Conservation (phyloP, 2,329 filamentous ascomycete species). For the Coccinonectria pachysandricola region DNA sequence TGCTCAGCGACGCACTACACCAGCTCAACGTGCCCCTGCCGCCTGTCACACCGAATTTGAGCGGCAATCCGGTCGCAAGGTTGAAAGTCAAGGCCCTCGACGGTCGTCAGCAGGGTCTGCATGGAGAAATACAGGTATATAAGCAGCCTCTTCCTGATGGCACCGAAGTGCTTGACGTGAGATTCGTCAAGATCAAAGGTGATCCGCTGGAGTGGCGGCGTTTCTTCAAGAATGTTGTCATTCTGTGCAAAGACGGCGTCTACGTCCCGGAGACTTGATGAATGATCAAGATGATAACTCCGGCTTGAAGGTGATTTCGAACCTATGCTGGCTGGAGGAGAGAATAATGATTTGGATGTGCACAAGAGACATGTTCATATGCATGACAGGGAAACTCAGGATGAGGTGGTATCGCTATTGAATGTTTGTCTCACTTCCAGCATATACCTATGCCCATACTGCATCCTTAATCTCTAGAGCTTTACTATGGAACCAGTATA, state of each 20-base stretch:
- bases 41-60: conserved; percentile 32
- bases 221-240: conserved; percentile 92
- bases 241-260: conserved; percentile 78
- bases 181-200: conserved; percentile 89
- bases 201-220: conserved; percentile 94
- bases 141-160: conserved; percentile 46
- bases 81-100: conserved; percentile 70
- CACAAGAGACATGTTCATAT: no score
- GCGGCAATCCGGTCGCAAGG: conserved; percentile 46
- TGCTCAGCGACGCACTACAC: conserved; percentile 72
- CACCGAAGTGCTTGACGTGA: conserved; percentile 65
- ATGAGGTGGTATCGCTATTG: no score
- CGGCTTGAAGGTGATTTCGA: no score
- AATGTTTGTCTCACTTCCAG: no score
- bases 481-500: no score
- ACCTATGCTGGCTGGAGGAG: no score
- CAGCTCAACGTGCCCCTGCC: conserved; percentile 72
- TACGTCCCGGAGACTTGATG: conserved; percentile 40
- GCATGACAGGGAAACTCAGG: no score
- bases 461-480: no score
- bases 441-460: no score
- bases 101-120: conserved; percentile 58
- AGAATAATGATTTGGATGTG: no score
- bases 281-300: no score
- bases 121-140: conserved; percentile 67